Percentiles rank a stretch among this genome's conserved stretches.
Conservation (phyloP, 768 basidiomycete genomes). For the Cyathus striatus region DNA sequence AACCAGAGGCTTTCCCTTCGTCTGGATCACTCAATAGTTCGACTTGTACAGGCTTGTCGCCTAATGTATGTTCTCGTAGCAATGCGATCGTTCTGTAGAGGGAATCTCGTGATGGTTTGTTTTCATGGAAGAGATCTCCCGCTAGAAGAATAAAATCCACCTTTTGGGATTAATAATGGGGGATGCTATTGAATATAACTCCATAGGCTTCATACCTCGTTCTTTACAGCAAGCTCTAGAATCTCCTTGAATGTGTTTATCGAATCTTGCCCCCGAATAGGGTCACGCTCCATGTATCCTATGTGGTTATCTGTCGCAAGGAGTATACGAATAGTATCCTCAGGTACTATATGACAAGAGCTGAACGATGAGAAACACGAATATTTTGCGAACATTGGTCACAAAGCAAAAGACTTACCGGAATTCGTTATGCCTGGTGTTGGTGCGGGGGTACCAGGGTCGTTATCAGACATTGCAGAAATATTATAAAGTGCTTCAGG, state of each 20-base stretch:
- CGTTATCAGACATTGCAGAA: no score
- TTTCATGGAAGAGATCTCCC: slow-evolving; percentile 97
- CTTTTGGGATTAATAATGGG: slow-evolving; percentile 30
- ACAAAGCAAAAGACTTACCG: no score
- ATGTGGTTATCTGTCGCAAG: slow-evolving; percentile 97
- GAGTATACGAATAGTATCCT: slow-evolving; percentile 76
- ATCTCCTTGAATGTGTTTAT: slow-evolving; percentile 96
- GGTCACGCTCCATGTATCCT: slow-evolving; percentile 92
- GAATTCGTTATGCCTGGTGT: no score
- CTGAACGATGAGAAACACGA: no score
- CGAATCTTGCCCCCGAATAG: slow-evolving; percentile 89
- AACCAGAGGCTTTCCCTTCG: slow-evolving; percentile 83
- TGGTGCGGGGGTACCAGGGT: no score
- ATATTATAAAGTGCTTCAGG: no score
- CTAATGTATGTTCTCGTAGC: slow-evolving; percentile 85
- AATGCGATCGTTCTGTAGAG: slow-evolving; percentile 87
- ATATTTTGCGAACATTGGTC: no score
- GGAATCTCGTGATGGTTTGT: slow-evolving; percentile 87
- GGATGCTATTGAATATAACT: not conserved
- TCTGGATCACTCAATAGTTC: slow-evolving; percentile 91
- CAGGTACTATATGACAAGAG: no score
- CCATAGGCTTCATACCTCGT: slow-evolving; percentile 54
- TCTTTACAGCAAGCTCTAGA: slow-evolving; percentile 82
- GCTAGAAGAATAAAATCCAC: slow-evolving; percentile 95
- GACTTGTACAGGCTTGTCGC: slow-evolving; percentile 83